These are phyloP conservation scores for Geranium brycei DNA, from an alignment of 345 rosid species.

Conservation along the genomic window DNA sequence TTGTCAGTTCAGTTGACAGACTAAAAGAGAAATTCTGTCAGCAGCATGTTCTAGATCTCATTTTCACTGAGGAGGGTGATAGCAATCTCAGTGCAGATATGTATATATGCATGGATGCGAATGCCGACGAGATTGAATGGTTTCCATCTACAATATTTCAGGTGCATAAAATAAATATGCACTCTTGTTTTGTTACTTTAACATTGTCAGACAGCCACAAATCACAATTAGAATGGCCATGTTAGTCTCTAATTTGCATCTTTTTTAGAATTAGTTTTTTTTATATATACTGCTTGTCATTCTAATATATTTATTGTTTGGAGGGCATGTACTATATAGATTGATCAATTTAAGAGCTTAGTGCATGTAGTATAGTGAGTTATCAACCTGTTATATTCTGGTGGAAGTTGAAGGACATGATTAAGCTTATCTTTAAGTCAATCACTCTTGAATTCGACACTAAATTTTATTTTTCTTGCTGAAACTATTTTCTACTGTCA, in stretches of 20 bases:
- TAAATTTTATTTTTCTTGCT: not conserved
- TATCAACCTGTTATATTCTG: not conserved
- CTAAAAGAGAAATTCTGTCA: slow-evolving; percentile 86
- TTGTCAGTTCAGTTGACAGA: slow-evolving; percentile 70
- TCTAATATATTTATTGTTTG: not conserved
- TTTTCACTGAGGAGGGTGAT: slow-evolving; percentile 95
- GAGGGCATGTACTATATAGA: not conserved
- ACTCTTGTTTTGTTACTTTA: not conserved
- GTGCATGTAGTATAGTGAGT: not conserved
- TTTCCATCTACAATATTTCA: slow-evolving; percentile 87
- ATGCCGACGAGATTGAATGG: slow-evolving; percentile 63
- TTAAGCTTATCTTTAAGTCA: not conserved
- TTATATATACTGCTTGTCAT: not conserved
- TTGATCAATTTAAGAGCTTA: not conserved
- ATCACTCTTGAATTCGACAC: not conserved
- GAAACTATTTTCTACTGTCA: not conserved
- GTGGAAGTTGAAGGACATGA: too few relatives aligned
- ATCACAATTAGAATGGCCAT: not conserved
- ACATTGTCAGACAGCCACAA: not conserved
- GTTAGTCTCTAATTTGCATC: not conserved
- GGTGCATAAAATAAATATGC: slow-evolving; percentile 27
- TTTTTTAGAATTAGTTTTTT: not conserved
- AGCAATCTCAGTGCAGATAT: slow-evolving; percentile 83
- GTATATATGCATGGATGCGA: slow-evolving; percentile 77
- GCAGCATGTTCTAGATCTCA: slow-evolving; percentile 95